These are phyloP conservation scores for Inonotus hispidus DNA, from an alignment of 1,284 basidiomycete species.

Conservation along the genomic window DNA sequence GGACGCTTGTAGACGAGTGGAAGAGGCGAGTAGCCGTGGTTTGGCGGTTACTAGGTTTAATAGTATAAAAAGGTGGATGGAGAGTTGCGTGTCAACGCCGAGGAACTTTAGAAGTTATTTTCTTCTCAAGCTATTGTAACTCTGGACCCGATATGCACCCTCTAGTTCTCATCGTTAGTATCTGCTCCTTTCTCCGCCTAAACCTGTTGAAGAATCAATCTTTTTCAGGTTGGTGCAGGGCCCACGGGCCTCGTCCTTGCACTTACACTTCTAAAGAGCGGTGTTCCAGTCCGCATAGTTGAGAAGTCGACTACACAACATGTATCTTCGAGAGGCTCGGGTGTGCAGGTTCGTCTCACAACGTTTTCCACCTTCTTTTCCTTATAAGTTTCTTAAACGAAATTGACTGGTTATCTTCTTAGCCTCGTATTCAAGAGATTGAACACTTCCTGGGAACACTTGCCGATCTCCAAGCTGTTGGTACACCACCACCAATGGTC, in stretches of 20 bases:
- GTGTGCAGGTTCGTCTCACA: background rate
- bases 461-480: background rate
- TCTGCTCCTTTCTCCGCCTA: background rate
- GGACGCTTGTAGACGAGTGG: too few species aligned
- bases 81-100: too few species aligned
- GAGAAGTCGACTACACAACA: conserved; percentile 13
- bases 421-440: conserved; percentile 18
- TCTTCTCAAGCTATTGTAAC: background rate
- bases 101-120: background rate
- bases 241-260: conserved; percentile 13
- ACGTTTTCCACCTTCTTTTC: background rate
- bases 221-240: conserved; percentile 15
- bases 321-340: conserved; percentile 5
- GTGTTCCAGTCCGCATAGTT: conserved; percentile 14
- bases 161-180: background rate
- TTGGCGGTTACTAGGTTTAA: too few species aligned
- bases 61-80: too few species aligned
- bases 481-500: background rate
- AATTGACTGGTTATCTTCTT: background rate
- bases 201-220: background rate
- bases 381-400: background rate
- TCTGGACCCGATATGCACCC: background rate
- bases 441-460: conserved; percentile 14
- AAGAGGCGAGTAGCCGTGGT: too few species aligned
- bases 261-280: conserved; percentile 14